Conservation (phyloP, 345 rosid genomes). For the Euphorbia peplus region DNA sequence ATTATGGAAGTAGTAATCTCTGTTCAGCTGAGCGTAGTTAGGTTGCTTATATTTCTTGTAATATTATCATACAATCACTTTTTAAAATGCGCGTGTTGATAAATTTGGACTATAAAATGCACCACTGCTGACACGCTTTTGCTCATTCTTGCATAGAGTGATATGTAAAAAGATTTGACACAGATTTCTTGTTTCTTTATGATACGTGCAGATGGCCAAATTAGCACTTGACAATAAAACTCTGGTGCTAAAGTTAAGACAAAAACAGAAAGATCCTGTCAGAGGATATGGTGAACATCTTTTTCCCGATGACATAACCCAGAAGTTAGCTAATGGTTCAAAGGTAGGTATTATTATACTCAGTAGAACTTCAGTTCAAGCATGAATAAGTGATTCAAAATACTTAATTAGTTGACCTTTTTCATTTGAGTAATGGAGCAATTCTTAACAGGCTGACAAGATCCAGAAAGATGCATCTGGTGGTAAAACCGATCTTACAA, state of each 20-base stretch:
- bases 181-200: neutral
- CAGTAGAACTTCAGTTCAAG: conserved; percentile 10
- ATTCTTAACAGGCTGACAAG: conserved; percentile 30
- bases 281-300: conserved; percentile 17
- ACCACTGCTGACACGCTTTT: neutral
- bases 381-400: neutral
- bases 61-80: neutral
- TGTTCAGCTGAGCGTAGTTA: neutral
- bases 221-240: conserved; percentile 57
- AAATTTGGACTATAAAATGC: neutral
- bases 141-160: neutral
- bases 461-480: conserved; percentile 22
- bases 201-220: conserved; percentile 50
- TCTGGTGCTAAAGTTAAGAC: conserved; percentile 54
- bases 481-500: conserved; percentile 24
- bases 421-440: neutral
- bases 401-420: neutral
- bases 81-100: neutral
- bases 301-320: conserved; percentile 24
- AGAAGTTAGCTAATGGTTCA: conserved; percentile 21
- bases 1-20: neutral
- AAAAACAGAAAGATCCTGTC: conserved; percentile 31
- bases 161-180: neutral
- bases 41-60: too few species aligned
- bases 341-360: conserved; percentile 29